Conservation (phyloP, 75 land plant species). For the Pinus taeda region DNA sequence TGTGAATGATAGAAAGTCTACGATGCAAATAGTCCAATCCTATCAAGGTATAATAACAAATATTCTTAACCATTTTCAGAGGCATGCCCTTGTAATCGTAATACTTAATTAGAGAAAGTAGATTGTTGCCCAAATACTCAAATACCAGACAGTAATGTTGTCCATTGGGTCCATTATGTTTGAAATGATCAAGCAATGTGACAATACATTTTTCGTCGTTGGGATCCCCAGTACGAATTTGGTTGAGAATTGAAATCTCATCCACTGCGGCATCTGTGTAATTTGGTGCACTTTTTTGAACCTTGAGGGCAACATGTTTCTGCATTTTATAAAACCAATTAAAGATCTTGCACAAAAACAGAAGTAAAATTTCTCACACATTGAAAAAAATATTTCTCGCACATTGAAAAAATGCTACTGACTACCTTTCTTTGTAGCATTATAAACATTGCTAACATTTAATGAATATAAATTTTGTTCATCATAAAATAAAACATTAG, state of each 20-base stretch:
- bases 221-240: conserved; percentile 66
- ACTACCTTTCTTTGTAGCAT: no score
- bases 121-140: conserved; percentile 80
- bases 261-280: conserved; percentile 80
- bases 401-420: no score
- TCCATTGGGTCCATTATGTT: conserved; percentile 87
- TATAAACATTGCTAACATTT: no score
- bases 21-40: conserved; percentile 85
- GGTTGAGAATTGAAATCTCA: conserved; percentile 73
- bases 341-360: no score
- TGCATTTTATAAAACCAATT: conserved; percentile 15
- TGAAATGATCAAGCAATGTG: conserved; percentile 77
- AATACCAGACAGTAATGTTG: conserved; percentile 83
- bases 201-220: conserved; percentile 60
- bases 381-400: no score
- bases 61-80: conserved; percentile 64
- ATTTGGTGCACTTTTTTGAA: conserved; percentile 80
- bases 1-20: conserved; percentile 73
- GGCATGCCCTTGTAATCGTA: conserved; percentile 68
- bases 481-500: no score
- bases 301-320: conserved; percentile 86
- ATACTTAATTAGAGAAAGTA: conserved; percentile 62
- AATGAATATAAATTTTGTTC: no score
- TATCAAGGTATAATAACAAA: conserved; percentile 65
- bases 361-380: no score